phyloP scores from a whole-genome alignment of 73 alveolate genomes.

The Tetrahymena elliotti region DNA sequence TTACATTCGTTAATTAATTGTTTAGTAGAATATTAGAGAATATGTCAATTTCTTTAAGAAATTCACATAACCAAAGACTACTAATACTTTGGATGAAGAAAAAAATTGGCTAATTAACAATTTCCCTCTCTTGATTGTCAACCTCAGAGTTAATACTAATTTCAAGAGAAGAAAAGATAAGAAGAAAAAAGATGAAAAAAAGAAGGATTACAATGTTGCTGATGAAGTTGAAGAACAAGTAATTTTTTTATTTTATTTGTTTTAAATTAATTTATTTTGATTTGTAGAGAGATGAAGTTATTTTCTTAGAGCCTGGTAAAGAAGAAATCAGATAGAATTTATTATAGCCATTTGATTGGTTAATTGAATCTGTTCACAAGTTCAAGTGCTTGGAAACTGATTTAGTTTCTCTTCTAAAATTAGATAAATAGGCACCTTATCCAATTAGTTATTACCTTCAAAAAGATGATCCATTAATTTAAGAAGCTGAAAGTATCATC shows the following conservation, averaged over 20 bases:
- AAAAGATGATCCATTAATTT: background rate
- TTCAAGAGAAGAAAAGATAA: conserved; percentile 7
- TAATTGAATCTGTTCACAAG: conserved; percentile 1
- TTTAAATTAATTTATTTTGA: background rate
- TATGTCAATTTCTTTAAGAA: conserved; percentile 10
- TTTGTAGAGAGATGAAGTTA: background rate
- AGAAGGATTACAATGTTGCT: background rate
- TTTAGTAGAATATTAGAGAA: background rate
- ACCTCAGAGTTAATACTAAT: background rate
- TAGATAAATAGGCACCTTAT: background rate
- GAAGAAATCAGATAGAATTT: background rate
- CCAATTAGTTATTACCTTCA: background rate
- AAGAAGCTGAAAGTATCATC: background rate
- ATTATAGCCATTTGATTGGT: background rate
- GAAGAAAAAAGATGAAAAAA: background rate
- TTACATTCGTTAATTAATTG: background rate
- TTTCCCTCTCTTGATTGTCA: conserved; percentile 2
- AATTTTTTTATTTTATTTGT: background rate
- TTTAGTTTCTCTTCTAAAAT: conserved; percentile 15
- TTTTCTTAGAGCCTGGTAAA: conserved; percentile 28
- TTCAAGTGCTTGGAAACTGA: conserved; percentile 24
- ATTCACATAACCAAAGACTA: background rate
- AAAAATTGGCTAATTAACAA: background rate
- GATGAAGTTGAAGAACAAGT: background rate
- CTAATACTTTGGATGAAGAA: background rate